Percentiles rank a stretch among this genome's conserved stretches.
These are phyloP conservation scores for Ceriops zippeliana DNA, from an alignment of 345 rosid genomes.

Conservation along the genomic window DNA sequence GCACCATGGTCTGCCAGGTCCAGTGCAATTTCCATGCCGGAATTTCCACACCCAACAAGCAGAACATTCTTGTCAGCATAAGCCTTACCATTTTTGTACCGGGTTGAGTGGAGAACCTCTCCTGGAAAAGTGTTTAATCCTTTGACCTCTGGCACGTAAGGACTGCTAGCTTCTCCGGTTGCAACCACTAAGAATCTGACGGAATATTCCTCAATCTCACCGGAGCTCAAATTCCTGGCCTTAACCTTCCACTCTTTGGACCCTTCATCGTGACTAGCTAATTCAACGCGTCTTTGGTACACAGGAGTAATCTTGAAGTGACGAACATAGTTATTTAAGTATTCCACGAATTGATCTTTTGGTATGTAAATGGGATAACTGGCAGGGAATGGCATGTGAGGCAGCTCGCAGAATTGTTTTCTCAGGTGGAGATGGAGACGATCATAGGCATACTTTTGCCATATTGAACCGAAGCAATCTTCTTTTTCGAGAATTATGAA, in stretches of 20 bases:
- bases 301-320: slow-evolving; percentile 49
- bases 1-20: slow-evolving; percentile 63
- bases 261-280: slow-evolving; percentile 39
- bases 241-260: slow-evolving; percentile 42
- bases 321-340: slow-evolving; percentile 55
- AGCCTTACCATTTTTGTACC: slow-evolving; percentile 42
- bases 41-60: slow-evolving; percentile 83
- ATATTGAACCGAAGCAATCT: slow-evolving; percentile 58
- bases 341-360: slow-evolving; percentile 44
- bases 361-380: slow-evolving; percentile 44
- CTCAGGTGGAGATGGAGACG: slow-evolving; percentile 71
- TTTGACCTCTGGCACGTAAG: slow-evolving; percentile 39
- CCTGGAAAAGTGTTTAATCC: slow-evolving; percentile 48
- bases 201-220: slow-evolving; percentile 44
- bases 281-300: slow-evolving; percentile 45
- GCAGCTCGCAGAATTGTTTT: slow-evolving; percentile 57
- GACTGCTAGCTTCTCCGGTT: slow-evolving; percentile 50
- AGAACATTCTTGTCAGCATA: slow-evolving; percentile 44
- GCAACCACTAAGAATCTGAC: slow-evolving; percentile 65
- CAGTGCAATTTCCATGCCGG: slow-evolving; percentile 79
- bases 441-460: slow-evolving; percentile 65
- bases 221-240: slow-evolving; percentile 40
- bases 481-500: slow-evolving; percentile 62
- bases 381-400: slow-evolving; percentile 48
- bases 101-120: slow-evolving; percentile 52